phyloP scores from a whole-genome alignment of 78 protist genomes.

The Guillardia theta region DNA sequence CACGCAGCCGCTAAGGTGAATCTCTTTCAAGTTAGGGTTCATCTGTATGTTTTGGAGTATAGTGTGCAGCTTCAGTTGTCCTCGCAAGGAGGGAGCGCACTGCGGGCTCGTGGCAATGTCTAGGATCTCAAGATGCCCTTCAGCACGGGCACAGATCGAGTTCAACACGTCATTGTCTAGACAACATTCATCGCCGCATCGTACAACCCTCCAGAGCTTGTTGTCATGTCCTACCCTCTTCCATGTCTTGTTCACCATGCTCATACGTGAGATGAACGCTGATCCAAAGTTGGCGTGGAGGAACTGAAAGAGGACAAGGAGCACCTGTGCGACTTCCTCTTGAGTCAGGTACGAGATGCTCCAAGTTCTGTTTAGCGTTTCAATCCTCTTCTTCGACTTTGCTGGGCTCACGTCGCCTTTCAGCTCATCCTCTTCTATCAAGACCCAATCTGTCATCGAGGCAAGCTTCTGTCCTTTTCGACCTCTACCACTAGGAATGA shows the following conservation, averaged over 20 bases:
- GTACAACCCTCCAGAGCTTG: not conserved
- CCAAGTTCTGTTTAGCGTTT: no score
- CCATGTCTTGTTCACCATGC: not conserved
- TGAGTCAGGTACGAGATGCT: no score
- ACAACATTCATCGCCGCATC: not conserved
- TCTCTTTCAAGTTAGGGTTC: not conserved
- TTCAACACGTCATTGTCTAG: not conserved
- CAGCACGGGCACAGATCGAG: not conserved
- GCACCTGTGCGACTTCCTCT: no score
- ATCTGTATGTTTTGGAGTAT: not conserved
- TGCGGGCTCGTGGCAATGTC: not conserved
- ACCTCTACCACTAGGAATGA: no score
- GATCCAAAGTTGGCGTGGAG: not conserved
- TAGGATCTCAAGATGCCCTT: not conserved
- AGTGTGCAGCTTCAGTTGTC: not conserved
- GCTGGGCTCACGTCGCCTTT: no score
- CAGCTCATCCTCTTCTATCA: no score
- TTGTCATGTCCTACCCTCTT: not conserved
- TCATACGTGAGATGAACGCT: not conserved
- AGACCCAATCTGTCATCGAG: no score
- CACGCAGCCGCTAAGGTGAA: not conserved
- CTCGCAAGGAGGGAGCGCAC: not conserved
- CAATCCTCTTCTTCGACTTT: no score
- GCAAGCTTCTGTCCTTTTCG: no score
- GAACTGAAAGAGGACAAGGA: no score